phyloP scores from a whole-genome alignment of 2,329 filamentous ascomycete genomes.

The Claviceps purpurea region DNA sequence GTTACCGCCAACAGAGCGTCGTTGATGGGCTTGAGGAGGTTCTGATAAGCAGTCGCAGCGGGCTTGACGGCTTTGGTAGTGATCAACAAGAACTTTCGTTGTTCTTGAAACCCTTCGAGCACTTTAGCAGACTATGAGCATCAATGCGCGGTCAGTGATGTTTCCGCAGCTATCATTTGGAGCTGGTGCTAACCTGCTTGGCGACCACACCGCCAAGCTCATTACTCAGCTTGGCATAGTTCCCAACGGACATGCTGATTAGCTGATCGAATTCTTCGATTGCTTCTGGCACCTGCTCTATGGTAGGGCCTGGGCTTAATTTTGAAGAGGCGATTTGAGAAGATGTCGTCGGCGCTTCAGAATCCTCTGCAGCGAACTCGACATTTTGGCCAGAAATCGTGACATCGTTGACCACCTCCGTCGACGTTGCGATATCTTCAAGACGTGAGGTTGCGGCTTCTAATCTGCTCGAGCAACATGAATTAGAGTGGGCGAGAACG shows the following conservation, averaged over 20 bases:
- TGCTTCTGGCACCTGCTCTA: slow-evolving; percentile 52
- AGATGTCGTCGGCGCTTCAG: slow-evolving; percentile 25
- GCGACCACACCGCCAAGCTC: slow-evolving; percentile 65
- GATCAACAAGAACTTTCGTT: slow-evolving; percentile 78
- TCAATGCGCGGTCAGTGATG: slow-evolving; percentile 21
- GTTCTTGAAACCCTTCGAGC: slow-evolving; percentile 59
- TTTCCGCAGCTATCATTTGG: slow-evolving; percentile 50
- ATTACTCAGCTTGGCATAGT: slow-evolving; percentile 66
- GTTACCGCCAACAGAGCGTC: slow-evolving; percentile 66
- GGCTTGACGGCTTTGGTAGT: slow-evolving; percentile 89
- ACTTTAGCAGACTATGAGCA: slow-evolving; percentile 35
- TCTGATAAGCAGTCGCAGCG: slow-evolving; percentile 54
- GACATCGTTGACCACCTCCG: slow-evolving; percentile 42
- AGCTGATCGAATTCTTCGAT: slow-evolving; percentile 80
- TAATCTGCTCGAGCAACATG: slow-evolving; percentile 44
- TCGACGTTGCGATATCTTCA: slow-evolving; percentile 84
- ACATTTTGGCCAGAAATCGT: slow-evolving; percentile 29
- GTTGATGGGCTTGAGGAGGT: slow-evolving; percentile 78
- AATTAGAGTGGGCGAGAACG: not conserved
- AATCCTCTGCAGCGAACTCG: slow-evolving; percentile 16
- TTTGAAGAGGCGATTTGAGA: slow-evolving; percentile 20
- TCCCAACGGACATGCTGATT: slow-evolving; percentile 58
- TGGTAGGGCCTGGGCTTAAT: slow-evolving; percentile 18
- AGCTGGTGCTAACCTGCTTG: slow-evolving; percentile 51
- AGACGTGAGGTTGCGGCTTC: slow-evolving; percentile 93